Evolutionary conservation across 306 rosid species (phyloP).

Genomic region (Cicer pinnatifidum): DNA sequence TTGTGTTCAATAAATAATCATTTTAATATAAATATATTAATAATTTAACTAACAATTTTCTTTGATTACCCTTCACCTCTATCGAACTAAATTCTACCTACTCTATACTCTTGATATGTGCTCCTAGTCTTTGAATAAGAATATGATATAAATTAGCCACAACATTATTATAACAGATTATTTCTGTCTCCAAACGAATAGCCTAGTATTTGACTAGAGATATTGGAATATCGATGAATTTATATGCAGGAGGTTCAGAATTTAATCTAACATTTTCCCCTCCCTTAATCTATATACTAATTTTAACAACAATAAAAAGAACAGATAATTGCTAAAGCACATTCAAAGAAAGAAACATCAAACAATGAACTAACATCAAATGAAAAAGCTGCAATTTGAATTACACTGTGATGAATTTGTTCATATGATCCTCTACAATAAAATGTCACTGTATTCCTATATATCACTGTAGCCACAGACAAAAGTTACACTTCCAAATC

Average conservation of each 20-base stretch:
- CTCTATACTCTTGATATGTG: background rate
- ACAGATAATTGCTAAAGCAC: constrained; percentile 13
- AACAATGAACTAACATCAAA: constrained; percentile 14
- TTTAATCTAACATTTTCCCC: no score
- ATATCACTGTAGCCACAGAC: constrained; percentile 28
- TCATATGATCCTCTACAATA: constrained; percentile 42
- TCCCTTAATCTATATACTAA: no score
- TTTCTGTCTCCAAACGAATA: no score
- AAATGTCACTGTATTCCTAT: constrained; percentile 45
- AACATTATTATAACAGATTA: background rate
- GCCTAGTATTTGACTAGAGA: no score
- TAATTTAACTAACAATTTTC: constrained; percentile 4
- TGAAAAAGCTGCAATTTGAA: constrained; percentile 42
- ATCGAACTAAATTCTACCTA: background rate
- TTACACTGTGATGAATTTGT: constrained; percentile 29
- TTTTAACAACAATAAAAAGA: no score
- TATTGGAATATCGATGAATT: no score
- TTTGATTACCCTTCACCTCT: background rate
- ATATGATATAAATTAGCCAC: background rate
- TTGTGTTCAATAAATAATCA: background rate
- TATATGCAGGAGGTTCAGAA: no score
- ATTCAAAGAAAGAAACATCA: constrained; percentile 22
- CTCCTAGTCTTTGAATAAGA: background rate
- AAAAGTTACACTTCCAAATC: constrained; percentile 16
- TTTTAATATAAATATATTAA: background rate